phyloP scores from a whole-genome alignment of 2,329 filamentous ascomycete genomes.

The Fusarium sororula region DNA sequence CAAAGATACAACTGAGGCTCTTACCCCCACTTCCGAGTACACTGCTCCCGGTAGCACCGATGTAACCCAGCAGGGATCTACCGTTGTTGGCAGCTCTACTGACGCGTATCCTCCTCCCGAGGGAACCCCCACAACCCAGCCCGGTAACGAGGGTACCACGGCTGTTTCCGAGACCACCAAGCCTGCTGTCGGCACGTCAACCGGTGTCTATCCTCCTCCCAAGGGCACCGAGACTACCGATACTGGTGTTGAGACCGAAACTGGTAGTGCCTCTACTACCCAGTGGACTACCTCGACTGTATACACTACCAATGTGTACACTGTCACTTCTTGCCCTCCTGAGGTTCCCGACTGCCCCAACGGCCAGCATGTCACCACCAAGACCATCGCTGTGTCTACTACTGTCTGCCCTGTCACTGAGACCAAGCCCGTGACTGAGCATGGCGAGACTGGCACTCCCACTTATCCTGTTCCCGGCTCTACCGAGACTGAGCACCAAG shows the following conservation, averaged over 20 bases:
- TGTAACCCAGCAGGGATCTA: slow-evolving; percentile 18
- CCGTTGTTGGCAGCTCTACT: slow-evolving; percentile 6
- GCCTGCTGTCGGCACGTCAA: neutral
- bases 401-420: slow-evolving; percentile 37
- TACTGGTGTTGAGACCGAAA: neutral
- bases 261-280: slow-evolving; percentile 9
- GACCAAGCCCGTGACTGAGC: neutral
- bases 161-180: slow-evolving; percentile 11
- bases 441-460: slow-evolving; percentile 17
- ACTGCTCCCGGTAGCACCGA: slow-evolving; percentile 13
- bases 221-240: neutral
- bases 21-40: slow-evolving; percentile 11
- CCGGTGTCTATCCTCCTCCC: neutral
- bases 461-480: neutral
- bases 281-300: slow-evolving; percentile 28
- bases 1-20: slow-evolving; percentile 14
- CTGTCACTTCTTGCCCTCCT: slow-evolving; percentile 32
- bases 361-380: slow-evolving; percentile 25
- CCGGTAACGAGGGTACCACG: neutral
- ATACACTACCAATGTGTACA: slow-evolving; percentile 38
- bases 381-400: slow-evolving; percentile 38
- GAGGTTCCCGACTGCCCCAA: slow-evolving; percentile 34
- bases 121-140: neutral
- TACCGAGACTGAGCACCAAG: neutral
- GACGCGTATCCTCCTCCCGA: slow-evolving; percentile 13